Conservation (phyloP, 306 rosid species). For the Castanospermum australe region DNA sequence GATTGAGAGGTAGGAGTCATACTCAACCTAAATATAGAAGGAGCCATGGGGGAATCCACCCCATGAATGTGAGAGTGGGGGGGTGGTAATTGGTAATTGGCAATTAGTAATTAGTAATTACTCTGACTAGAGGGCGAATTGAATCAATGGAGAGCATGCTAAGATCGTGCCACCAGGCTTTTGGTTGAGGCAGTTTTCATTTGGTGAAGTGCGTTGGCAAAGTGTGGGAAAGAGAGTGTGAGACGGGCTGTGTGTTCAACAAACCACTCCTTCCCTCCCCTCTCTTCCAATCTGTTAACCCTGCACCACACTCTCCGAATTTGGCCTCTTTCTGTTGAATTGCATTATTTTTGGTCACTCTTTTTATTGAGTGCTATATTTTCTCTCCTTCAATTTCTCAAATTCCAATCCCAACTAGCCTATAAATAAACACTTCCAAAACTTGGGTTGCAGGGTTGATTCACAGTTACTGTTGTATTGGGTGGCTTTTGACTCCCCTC, state of each 20-base stretch:
- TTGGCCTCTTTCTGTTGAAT: conserved; percentile 65
- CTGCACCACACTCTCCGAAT: conserved; percentile 42
- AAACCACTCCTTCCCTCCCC: conserved; percentile 35
- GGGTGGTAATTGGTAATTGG: conserved; percentile 22
- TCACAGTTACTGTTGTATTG: conserved; percentile 72
- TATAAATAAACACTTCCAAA: conserved; percentile 40
- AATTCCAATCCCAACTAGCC: conserved; percentile 15
- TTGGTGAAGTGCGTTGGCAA: conserved; percentile 77
- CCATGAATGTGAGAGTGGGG: conserved; percentile 11
- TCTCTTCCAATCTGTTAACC: conserved; percentile 38
- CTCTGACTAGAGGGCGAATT: neutral
- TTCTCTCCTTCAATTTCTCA: conserved; percentile 28
- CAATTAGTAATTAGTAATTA: conserved; percentile 10
- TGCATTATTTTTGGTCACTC: conserved; percentile 36
- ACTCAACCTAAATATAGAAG: conserved; percentile 1
- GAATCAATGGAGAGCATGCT: conserved; percentile 11
- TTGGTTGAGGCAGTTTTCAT: conserved; percentile 42
- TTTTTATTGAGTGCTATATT: conserved; percentile 42
- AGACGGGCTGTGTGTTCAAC: conserved; percentile 54
- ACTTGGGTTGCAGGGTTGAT: conserved; percentile 31
- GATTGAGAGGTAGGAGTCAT: conserved; percentile 28
- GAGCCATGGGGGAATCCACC: neutral
- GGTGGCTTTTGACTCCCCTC: conserved; percentile 61
- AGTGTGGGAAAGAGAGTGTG: conserved; percentile 95
- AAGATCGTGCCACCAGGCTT: conserved; percentile 36